Percentiles rank a stretch among this genome's conserved stretches.
These are phyloP conservation scores for Mucor ambiguus DNA, from an alignment of 371 early-diverging fungal genomes.

Conservation along the genomic window DNA sequence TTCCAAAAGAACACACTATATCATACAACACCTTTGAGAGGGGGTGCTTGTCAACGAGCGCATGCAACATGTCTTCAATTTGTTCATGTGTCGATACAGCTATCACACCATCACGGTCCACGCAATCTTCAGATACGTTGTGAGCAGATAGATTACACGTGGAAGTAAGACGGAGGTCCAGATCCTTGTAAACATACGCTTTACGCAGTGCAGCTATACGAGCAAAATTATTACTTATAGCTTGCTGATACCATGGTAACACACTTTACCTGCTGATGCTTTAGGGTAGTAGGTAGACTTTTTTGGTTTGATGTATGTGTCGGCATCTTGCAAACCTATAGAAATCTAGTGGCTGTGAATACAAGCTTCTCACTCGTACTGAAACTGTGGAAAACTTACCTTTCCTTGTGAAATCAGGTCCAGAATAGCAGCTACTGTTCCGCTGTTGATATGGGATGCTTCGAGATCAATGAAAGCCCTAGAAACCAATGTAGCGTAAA, in stretches of 20 bases:
- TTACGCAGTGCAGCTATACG: neutral
- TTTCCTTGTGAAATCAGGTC: slow-evolving; percentile 19
- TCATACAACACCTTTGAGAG: neutral
- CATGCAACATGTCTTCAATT: neutral
- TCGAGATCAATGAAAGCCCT: neutral
- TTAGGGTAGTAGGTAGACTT: slow-evolving; percentile 7
- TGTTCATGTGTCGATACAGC: neutral
- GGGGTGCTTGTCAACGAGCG: neutral
- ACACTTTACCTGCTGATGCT: slow-evolving; percentile 16
- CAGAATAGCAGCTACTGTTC: slow-evolving; percentile 2
- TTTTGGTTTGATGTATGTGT: slow-evolving; percentile 7
- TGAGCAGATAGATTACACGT: neutral
- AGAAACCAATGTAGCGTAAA: neutral
- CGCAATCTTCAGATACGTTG: neutral
- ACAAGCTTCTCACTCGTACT: neutral
- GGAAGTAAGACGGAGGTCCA: neutral
- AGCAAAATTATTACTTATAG: neutral
- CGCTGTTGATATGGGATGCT: slow-evolving; percentile 1
- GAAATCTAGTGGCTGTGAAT: neutral
- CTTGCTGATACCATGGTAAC: neutral
- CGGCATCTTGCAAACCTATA: slow-evolving; percentile 2
- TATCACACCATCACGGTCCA: neutral
- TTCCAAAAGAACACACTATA: neutral
- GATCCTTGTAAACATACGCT: neutral
- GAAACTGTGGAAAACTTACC: slow-evolving; percentile 1